These are phyloP conservation scores for Fusarium sp. DNA, from an alignment of 2,329 filamentous ascomycete species.

Conservation along the genomic window DNA sequence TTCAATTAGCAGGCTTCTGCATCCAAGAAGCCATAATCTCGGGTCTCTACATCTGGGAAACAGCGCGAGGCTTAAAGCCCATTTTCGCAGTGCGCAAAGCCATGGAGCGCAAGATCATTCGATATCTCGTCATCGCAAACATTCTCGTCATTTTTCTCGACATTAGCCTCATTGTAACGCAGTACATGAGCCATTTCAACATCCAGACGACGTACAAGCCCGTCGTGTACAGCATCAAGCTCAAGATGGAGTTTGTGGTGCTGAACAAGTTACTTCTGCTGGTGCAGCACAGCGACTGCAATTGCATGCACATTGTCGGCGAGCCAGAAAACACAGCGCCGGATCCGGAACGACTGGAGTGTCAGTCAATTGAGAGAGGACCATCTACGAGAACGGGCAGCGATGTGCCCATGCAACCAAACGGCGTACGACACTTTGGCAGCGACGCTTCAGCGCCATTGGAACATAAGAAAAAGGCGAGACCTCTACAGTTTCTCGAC, in stretches of 20 bases:
- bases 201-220: conserved; percentile 40
- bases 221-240: conserved; percentile 39
- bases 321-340: conserved; percentile 6
- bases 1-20: conserved; percentile 35
- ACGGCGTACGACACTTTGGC: not conserved
- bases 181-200: conserved; percentile 37
- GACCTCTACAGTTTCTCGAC: conserved; percentile 16
- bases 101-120: conserved; percentile 30
- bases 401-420: conserved; percentile 14
- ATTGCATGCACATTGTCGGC: conserved; percentile 31
- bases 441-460: conserved; percentile 1
- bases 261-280: conserved; percentile 33
- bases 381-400: conserved; percentile 12
- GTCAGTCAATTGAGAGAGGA: conserved; percentile 3
- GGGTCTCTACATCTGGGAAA: conserved; percentile 37
- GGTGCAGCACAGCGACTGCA: conserved; percentile 32
- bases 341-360: conserved; percentile 2
- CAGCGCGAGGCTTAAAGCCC: conserved; percentile 26
- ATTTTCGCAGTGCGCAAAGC: conserved; percentile 30
- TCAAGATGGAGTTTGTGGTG: conserved; percentile 40
- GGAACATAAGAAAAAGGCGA: not conserved
- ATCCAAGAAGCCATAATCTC: conserved; percentile 37
- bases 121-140: conserved; percentile 35
- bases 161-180: conserved; percentile 26
- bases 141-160: conserved; percentile 38